These are phyloP conservation scores for Stephania yunnanensis DNA, from an alignment of 164 flowering plant genomes.

Conservation along the genomic window DNA sequence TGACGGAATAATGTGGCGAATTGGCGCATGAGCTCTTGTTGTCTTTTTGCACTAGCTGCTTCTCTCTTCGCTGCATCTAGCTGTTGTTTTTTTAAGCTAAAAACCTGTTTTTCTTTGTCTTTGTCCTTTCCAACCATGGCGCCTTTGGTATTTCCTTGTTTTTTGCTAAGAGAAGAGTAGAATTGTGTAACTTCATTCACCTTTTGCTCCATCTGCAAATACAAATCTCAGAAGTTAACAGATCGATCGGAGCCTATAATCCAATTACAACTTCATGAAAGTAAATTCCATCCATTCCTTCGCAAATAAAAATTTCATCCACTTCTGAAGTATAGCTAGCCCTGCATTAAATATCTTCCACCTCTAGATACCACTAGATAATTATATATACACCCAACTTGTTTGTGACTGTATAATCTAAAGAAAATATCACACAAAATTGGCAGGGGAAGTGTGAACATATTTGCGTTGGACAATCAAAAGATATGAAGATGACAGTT, in stretches of 20 bases:
- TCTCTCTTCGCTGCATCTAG: constrained; percentile 58
- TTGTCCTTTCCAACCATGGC: constrained; percentile 49
- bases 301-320: background rate
- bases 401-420: background rate
- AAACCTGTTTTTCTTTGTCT: constrained; percentile 46
- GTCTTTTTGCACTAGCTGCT: constrained; percentile 67
- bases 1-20: constrained; percentile 64
- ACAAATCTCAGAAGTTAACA: no score
- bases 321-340: background rate
- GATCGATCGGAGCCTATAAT: no score
- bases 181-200: constrained; percentile 63
- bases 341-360: no score
- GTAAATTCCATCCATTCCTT: no score
- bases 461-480: background rate
- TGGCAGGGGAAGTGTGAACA: background rate
- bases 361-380: background rate
- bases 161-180: constrained; percentile 41
- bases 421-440: background rate
- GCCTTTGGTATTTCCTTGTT: constrained; percentile 44
- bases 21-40: constrained; percentile 86
- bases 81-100: constrained; percentile 47
- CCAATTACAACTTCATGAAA: no score
- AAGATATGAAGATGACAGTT: background rate
- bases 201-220: constrained; percentile 64
- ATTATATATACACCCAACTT: background rate